Base-by-base conservation (phyloP, 1,139 yeast genomes). In the Casaregolazyma lundiana region DNA sequence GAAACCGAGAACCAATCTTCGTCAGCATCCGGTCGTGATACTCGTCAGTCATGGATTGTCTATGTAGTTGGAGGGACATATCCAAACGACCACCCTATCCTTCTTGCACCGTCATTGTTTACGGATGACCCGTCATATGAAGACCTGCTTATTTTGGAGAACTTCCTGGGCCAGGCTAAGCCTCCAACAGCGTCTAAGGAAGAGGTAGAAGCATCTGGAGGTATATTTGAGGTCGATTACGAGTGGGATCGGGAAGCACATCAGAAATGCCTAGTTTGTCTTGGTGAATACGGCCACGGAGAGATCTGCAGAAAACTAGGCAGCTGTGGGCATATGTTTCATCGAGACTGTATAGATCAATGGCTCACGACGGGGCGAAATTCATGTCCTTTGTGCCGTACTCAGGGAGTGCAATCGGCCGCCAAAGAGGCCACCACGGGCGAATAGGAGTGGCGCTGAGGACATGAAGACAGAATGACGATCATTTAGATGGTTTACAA, bases 371-470 rank as follows among this genome's bases (percentile, higher is more conserved):
- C 71, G 13, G 77, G 80, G 20, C 71, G 77, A 50, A 78, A 78
- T 55, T 71, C 73, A 11, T 78, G 84, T 58, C 84, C 84, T 3
- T 60, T 78, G 42, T 78, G 84, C 53, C 66, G 83, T 24, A 65
- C 70, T 2, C 67, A 67, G 48, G 79, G 77, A 13, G 73, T 72
- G 11, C 50, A 53, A 35, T 44, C 45, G 46, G 35, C 32, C 17
- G 26, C 29, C 18, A 15, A 41, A 19, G 32, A 37, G 3, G 34
- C 44, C 2, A 9, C 38, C 8, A 32, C 44, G 11, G 35, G 34
- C 15, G 39, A 16, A 30, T 13, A 22, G 17, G 30, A 36, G 21
- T 17, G 24, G 20, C 18, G 26, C 11, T 2, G 32, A 26, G 15
- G 15, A 15, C 11, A 26, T 26, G 32, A 26, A 26, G 32, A 13